Percentiles rank a stretch among this genome's conserved stretches.
Conservation (phyloP, 495 filamentous ascomycete species). For the Daldinia grandis region DNA sequence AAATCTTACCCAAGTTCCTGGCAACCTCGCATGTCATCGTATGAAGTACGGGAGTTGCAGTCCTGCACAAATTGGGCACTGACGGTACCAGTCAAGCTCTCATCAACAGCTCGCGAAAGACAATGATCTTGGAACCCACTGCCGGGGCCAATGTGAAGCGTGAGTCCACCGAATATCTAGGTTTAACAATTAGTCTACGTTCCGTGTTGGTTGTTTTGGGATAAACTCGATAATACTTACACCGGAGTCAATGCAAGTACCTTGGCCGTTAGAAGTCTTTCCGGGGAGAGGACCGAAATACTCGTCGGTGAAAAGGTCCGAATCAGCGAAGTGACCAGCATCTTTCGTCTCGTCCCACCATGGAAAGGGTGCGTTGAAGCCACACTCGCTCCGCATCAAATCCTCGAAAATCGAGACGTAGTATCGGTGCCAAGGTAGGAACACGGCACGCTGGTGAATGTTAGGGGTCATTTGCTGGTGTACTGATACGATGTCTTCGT, state of each 20-base stretch:
- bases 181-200: slow-evolving; percentile 23
- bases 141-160: slow-evolving; percentile 51
- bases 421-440: slow-evolving; percentile 55
- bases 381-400: slow-evolving; percentile 52
- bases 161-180: slow-evolving; percentile 48
- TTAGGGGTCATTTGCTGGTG: slow-evolving; percentile 49
- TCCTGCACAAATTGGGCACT: slow-evolving; percentile 42
- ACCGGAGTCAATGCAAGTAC: slow-evolving; percentile 42
- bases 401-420: slow-evolving; percentile 50
- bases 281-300: slow-evolving; percentile 45
- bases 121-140: slow-evolving; percentile 41
- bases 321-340: slow-evolving; percentile 45
- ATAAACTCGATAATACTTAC: slow-evolving; percentile 25
- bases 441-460: slow-evolving; percentile 52
- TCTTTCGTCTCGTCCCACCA: slow-evolving; percentile 57
- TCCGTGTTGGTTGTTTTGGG: neutral
- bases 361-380: slow-evolving; percentile 49
- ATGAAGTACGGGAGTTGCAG: slow-evolving; percentile 42
- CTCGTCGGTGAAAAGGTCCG: slow-evolving; percentile 45
- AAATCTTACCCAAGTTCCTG: slow-evolving; percentile 45
- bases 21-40: slow-evolving; percentile 45
- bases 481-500: slow-evolving; percentile 53
- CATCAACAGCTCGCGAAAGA: slow-evolving; percentile 44
- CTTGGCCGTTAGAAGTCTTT: slow-evolving; percentile 49
- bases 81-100: slow-evolving; percentile 41